Conservation (phyloP, 2,329 filamentous ascomycete species). For the Trichoderma sp. region DNA sequence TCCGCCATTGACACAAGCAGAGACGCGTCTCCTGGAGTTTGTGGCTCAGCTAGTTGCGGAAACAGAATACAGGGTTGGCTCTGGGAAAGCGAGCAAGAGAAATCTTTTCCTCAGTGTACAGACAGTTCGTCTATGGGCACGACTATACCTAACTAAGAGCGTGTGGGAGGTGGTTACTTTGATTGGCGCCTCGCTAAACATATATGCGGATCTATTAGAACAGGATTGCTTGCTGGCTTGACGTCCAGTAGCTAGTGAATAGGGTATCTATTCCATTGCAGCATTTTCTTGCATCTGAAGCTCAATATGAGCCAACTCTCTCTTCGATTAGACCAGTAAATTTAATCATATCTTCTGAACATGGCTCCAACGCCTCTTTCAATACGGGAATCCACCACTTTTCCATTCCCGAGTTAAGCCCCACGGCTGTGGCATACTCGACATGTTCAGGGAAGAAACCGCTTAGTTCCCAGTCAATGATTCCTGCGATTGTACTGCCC, state of each 20-base stretch:
- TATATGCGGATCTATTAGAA: conserved; percentile 1
- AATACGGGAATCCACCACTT: conserved; percentile 7
- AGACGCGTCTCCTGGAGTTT: background rate
- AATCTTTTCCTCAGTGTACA: background rate
- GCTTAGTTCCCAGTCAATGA: conserved; percentile 11
- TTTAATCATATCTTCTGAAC: background rate
- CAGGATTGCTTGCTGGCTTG: background rate
- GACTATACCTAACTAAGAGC: background rate
- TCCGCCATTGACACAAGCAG: background rate
- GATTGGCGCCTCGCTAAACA: background rate
- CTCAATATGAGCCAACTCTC: background rate
- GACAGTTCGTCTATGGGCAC: background rate
- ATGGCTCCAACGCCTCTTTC: background rate
- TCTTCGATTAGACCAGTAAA: conserved; percentile 2
- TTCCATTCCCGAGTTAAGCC: background rate
- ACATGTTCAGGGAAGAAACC: conserved; percentile 6
- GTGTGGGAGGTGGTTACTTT: background rate
- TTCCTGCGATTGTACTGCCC: background rate
- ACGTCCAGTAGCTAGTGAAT: background rate
- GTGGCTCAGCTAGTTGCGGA: background rate
- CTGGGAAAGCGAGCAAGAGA: background rate
- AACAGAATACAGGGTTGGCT: background rate
- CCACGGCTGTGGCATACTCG: conserved; percentile 2
- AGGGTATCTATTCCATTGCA: background rate
- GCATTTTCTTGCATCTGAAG: background rate